Percentiles rank a stretch among this genome's conserved stretches.
Evolutionary conservation across 179 eudicot species (phyloP).

Genomic region (Beta corolliflora): DNA sequence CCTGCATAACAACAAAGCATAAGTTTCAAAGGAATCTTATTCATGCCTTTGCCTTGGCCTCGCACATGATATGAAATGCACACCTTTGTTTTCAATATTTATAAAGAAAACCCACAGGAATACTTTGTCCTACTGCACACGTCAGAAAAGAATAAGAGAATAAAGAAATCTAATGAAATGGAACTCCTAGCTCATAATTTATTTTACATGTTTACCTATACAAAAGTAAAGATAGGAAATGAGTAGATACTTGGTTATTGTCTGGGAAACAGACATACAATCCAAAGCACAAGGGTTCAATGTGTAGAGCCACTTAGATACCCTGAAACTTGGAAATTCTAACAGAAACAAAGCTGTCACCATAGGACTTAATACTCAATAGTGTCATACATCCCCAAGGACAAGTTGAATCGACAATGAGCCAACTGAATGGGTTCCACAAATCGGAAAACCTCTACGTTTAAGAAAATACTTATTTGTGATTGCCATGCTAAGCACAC

Average conservation of each 20-base stretch:
- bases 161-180: not conserved
- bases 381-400: not conserved
- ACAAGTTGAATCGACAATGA: not conserved
- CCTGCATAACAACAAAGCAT: constrained; percentile 45
- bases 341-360: not conserved
- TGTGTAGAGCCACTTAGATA: not conserved
- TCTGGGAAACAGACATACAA: not conserved
- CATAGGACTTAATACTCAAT: not conserved
- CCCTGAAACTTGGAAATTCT: not conserved
- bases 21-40: not conserved
- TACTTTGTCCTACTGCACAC: not conserved
- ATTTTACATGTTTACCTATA: not conserved
- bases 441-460: not conserved
- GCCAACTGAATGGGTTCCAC: not conserved
- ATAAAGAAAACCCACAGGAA: no score
- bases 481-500: not conserved
- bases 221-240: not conserved
- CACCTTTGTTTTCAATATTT: not conserved
- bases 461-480: not conserved
- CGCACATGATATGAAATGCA: not conserved
- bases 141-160: not conserved
- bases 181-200: not conserved
- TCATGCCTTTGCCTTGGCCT: not conserved
- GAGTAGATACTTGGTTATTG: not conserved
- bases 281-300: not conserved